These are phyloP conservation scores for Raddia guianensis DNA, from an alignment of 176 grass and related monocot species.

Conservation along the genomic window DNA sequence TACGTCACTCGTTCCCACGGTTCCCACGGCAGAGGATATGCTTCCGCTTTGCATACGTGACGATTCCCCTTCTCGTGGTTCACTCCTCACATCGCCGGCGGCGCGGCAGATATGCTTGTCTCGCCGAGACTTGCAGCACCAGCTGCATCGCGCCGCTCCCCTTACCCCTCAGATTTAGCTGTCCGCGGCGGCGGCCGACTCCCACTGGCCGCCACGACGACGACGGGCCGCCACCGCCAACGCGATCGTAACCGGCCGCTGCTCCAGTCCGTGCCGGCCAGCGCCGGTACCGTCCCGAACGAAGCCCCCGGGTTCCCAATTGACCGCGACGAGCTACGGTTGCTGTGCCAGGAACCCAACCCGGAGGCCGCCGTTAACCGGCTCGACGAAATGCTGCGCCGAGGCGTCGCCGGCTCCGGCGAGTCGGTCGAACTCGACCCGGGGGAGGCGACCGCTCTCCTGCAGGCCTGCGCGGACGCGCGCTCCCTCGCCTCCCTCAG, in stretches of 20 bases:
- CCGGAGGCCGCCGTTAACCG: constrained; percentile 46
- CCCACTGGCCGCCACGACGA: not conserved
- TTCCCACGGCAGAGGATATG: not conserved
- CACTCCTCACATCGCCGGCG: not conserved
- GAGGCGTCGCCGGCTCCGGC: not conserved
- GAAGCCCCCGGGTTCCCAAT: accelerated
- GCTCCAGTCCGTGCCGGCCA: not conserved
- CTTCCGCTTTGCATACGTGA: not conserved
- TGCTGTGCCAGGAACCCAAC: constrained; percentile 33
- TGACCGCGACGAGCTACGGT: constrained; percentile 24
- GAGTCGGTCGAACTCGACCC: constrained; percentile 11
- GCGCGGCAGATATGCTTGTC: constrained; percentile 29
- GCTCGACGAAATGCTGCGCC: constrained; percentile 51
- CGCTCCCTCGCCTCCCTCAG: constrained; percentile 55
- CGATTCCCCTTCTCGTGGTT: not conserved
- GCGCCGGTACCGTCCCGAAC: not conserved
- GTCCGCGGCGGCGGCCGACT: not conserved
- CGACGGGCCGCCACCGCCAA: not conserved
- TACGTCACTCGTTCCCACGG: not conserved
- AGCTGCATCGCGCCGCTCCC: not conserved
- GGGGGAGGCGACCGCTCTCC: constrained; percentile 35
- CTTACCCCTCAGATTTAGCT: not conserved
- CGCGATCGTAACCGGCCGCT: not conserved
- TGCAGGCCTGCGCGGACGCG: constrained; percentile 48
- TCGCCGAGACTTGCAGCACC: not conserved